Conservation (phyloP, 2,329 filamentous ascomycete genomes). For the Colletotrichum liriopes region DNA sequence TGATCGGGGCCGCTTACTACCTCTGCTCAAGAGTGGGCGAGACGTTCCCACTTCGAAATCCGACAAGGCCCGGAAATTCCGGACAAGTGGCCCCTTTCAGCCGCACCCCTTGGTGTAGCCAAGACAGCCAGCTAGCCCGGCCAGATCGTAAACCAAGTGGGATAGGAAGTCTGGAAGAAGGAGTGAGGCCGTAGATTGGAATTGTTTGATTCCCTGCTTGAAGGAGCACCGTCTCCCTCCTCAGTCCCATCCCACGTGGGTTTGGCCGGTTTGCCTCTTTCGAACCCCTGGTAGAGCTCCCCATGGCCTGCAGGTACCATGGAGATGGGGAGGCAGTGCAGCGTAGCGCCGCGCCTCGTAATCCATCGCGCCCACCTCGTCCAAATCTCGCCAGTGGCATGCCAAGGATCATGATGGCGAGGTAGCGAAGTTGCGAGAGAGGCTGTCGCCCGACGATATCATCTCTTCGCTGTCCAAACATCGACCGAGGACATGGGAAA, state of each 20-base stretch:
- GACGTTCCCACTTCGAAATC: not conserved
- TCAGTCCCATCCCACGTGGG: not conserved
- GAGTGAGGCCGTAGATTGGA: not conserved
- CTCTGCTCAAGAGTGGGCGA: not conserved
- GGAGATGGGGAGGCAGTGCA: conserved; percentile 13
- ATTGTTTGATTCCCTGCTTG: conserved; percentile 3
- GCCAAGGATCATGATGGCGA: not conserved
- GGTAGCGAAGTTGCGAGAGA: not conserved
- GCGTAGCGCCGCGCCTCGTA: not conserved
- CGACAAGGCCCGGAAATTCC: not conserved
- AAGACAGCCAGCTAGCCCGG: not conserved
- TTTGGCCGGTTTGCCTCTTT: not conserved
- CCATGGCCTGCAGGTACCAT: not conserved
- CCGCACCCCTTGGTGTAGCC: not conserved
- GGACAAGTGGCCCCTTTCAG: not conserved
- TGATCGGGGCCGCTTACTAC: not conserved
- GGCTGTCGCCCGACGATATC: not conserved
- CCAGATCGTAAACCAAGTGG: not conserved
- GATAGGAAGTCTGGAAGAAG: not conserved
- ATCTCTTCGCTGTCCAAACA: not conserved
- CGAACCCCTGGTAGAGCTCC: conserved; percentile 8
- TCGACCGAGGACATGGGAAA: conserved; percentile 17
- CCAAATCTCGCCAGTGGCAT: not conserved
- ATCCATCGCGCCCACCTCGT: not conserved
- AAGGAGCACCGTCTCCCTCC: not conserved